Conservation (phyloP, 1,284 basidiomycete species). For the Cutaneotrichosporon arboriforme region DNA sequence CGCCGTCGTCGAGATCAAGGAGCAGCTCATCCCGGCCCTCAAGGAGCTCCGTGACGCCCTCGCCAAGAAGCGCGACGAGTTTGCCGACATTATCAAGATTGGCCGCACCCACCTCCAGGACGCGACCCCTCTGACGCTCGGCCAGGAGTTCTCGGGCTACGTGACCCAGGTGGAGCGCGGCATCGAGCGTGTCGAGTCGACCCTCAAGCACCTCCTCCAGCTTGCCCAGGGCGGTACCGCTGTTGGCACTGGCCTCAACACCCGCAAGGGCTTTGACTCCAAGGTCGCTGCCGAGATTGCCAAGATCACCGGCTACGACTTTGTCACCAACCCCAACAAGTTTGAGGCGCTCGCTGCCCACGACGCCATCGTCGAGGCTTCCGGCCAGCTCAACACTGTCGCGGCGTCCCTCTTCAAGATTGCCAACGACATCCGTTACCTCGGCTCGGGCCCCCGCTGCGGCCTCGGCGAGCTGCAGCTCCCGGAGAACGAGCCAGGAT, state of each 20-base stretch:
- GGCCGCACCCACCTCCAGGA: slow-evolving; percentile 98
- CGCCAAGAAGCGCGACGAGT: slow-evolving; percentile 71
- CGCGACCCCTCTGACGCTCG: slow-evolving; percentile 93
- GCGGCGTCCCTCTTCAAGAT: slow-evolving; percentile 99
- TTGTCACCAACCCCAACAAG: slow-evolving; percentile 98
- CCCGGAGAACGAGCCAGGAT: slow-evolving; percentile 98
- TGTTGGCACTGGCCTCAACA: slow-evolving; percentile 97
- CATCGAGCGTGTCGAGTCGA: slow-evolving; percentile 76
- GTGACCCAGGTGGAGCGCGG: slow-evolving; percentile 90
- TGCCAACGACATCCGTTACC: slow-evolving; percentile 97
- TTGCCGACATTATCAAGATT: slow-evolving; percentile 94
- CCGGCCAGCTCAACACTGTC: slow-evolving; percentile 90
- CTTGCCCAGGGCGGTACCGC: slow-evolving; percentile 98
- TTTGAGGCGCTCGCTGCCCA: slow-evolving; percentile 96
- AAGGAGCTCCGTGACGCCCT: slow-evolving; percentile 77
- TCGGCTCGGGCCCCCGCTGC: slow-evolving; percentile 95
- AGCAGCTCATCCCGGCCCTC: slow-evolving; percentile 78
- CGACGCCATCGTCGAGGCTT: slow-evolving; percentile 95
- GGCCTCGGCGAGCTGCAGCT: slow-evolving; percentile 90
- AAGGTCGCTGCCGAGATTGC: slow-evolving; percentile 90
- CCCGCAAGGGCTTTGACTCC: slow-evolving; percentile 91
- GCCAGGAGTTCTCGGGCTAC: slow-evolving; percentile 98
- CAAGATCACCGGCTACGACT: slow-evolving; percentile 81
- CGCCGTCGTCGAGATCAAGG: slow-evolving; percentile 81
- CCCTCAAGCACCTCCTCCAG: slow-evolving; percentile 78